Conservation (phyloP, 78 protist genomes). For the Capsaspora owczarzaki region DNA sequence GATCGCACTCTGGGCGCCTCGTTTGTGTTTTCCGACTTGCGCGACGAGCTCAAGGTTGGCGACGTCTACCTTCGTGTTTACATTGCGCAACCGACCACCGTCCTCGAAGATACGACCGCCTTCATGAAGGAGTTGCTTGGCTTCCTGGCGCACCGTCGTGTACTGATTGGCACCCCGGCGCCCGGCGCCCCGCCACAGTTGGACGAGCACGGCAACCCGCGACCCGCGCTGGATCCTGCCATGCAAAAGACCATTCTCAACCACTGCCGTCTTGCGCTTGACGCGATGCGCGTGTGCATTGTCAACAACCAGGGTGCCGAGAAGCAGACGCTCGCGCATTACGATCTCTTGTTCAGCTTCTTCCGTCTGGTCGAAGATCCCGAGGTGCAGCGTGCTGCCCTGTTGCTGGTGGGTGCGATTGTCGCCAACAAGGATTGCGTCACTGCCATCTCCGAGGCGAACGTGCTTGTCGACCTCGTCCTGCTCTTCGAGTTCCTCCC, state of each 20-base stretch:
- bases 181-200: background rate
- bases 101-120: too few species aligned
- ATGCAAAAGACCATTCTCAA: too few species aligned
- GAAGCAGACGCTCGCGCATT: background rate
- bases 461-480: background rate
- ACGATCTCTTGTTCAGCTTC: constrained; percentile 20
- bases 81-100: constrained; percentile 31
- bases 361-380: constrained; percentile 1
- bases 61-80: constrained; percentile 50
- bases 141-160: background rate
- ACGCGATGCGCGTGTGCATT: background rate
- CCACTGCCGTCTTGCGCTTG: background rate
- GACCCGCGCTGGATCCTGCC: too few species aligned
- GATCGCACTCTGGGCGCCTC: background rate
- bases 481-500: background rate
- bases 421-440: constrained; percentile 35
- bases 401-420: background rate
- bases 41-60: constrained; percentile 34
- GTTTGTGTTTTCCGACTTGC: background rate
- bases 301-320: background rate
- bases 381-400: constrained; percentile 7
- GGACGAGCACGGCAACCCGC: too few species aligned
- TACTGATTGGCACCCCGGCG: too few species aligned
- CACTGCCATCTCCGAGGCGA: constrained; percentile 22
- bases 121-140: background rate